phyloP scores from a whole-genome alignment of 2,329 filamentous ascomycete species.

The Penicillium nordicum region DNA sequence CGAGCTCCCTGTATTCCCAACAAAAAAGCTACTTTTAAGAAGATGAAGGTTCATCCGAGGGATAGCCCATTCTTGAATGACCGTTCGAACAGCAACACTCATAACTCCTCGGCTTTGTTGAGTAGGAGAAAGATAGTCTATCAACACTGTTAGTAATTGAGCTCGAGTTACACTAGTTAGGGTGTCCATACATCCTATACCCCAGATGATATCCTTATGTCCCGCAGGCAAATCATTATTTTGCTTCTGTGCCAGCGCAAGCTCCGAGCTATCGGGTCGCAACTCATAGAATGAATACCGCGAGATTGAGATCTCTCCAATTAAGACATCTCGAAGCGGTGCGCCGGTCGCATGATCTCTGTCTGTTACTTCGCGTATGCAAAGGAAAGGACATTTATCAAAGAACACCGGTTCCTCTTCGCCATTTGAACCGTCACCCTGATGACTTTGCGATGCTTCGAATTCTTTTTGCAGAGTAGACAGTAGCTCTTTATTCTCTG shows the following conservation, averaged over 20 bases:
- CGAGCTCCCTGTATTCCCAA: constrained; percentile 26
- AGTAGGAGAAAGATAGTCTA: constrained; percentile 24
- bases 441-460: background rate
- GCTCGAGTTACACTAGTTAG: background rate
- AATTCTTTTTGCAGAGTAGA: constrained; percentile 3
- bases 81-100: constrained; percentile 19
- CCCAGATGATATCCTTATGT: constrained; percentile 26
- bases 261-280: constrained; percentile 14
- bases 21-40: constrained; percentile 21
- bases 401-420: background rate
- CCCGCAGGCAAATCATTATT: constrained; percentile 23
- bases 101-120: constrained; percentile 32
- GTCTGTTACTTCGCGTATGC: constrained; percentile 18
- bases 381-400: constrained; percentile 22
- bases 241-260: constrained; percentile 7
- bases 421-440: background rate
- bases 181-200: constrained; percentile 20
- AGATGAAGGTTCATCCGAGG: constrained; percentile 28
- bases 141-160: background rate
- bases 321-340: constrained; percentile 15
- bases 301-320: constrained; percentile 24
- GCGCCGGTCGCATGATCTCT: constrained; percentile 2
- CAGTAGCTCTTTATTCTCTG: background rate
- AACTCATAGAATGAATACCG: constrained; percentile 28
- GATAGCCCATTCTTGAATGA: constrained; percentile 27